These are phyloP conservation scores for Graphilbum sp. DNA, from an alignment of 2,329 filamentous ascomycete genomes.

Conservation along the genomic window DNA sequence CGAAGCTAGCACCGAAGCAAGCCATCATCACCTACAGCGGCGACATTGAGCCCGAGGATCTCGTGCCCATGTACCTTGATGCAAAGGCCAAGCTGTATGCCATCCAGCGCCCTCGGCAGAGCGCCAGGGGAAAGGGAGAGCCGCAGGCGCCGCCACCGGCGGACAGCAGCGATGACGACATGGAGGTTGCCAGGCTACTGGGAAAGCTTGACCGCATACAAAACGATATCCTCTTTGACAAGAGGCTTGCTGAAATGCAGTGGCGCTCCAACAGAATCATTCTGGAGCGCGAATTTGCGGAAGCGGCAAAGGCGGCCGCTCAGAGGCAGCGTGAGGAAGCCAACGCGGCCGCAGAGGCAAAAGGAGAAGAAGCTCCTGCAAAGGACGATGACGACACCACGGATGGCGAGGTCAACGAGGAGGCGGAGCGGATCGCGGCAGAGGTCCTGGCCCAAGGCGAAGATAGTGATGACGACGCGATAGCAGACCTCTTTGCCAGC, in stretches of 20 bases:
- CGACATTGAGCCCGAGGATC: constrained; percentile 58
- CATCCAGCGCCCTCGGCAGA: constrained; percentile 36
- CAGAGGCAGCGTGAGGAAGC: constrained; percentile 16
- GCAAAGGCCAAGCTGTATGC: constrained; percentile 54
- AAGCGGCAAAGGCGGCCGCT: constrained; percentile 22
- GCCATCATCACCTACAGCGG: constrained; percentile 38
- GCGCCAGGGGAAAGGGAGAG: constrained; percentile 14
- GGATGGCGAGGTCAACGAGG: constrained; percentile 32
- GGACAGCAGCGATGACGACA: constrained; percentile 15
- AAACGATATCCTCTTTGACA: constrained; percentile 61
- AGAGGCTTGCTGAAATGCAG: constrained; percentile 42
- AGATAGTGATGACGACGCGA: constrained; percentile 30
- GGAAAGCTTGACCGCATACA: constrained; percentile 65
- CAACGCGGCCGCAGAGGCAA: constrained; percentile 10
- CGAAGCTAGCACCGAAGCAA: constrained; percentile 22
- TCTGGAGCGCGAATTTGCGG: constrained; percentile 44
- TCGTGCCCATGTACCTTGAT: constrained; percentile 61
- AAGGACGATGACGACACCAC: constrained; percentile 12
- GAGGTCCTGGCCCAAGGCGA: constrained; percentile 15
- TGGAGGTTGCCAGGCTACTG: constrained; percentile 47
- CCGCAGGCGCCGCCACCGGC: constrained; percentile 8
- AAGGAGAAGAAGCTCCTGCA: constrained; percentile 8
- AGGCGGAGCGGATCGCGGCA: constrained; percentile 28
- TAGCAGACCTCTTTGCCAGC: constrained; percentile 41
- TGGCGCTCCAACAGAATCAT: constrained; percentile 45